These are phyloP conservation scores for Amesomyces nigricolor DNA, from an alignment of 2,329 filamentous ascomycete species.

Conservation along the genomic window DNA sequence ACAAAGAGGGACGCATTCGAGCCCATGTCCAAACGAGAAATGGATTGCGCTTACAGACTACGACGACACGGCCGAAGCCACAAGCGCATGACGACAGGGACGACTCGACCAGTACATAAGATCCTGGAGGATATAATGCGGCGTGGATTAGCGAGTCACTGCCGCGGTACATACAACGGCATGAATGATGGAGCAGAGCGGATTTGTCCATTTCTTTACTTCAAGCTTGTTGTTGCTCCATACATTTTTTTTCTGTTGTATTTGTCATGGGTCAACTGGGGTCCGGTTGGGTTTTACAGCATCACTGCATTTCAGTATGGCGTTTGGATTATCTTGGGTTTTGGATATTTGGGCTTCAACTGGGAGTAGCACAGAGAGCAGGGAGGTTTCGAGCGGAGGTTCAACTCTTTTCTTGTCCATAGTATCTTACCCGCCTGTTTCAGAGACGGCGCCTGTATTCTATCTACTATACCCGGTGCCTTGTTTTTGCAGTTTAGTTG, in stretches of 20 bases:
- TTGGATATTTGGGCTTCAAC: neutral
- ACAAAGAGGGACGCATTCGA: no score
- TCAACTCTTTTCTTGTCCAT: no score
- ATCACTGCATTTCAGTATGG: slow-evolving; percentile 5
- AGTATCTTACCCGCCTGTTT: no score
- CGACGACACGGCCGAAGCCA: neutral
- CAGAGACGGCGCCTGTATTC: no score
- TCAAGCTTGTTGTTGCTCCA: neutral
- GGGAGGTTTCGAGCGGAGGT: neutral
- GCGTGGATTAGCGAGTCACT: neutral
- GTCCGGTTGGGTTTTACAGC: no score
- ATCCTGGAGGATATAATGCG: neutral
- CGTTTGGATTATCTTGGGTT: neutral
- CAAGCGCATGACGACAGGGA: neutral
- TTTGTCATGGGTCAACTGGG: neutral
- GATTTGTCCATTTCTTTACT: neutral
- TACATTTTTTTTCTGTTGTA: neutral
- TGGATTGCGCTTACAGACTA: neutral
- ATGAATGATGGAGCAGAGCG: neutral
- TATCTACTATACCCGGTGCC: no score
- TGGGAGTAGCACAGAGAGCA: neutral
- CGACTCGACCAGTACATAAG: neutral
- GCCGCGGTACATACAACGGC: neutral
- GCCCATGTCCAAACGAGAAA: neutral
- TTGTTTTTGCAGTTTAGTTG: no score